These are phyloP conservation scores for Suillus lakei DNA, from an alignment of 768 basidiomycete species.

Conservation along the genomic window DNA sequence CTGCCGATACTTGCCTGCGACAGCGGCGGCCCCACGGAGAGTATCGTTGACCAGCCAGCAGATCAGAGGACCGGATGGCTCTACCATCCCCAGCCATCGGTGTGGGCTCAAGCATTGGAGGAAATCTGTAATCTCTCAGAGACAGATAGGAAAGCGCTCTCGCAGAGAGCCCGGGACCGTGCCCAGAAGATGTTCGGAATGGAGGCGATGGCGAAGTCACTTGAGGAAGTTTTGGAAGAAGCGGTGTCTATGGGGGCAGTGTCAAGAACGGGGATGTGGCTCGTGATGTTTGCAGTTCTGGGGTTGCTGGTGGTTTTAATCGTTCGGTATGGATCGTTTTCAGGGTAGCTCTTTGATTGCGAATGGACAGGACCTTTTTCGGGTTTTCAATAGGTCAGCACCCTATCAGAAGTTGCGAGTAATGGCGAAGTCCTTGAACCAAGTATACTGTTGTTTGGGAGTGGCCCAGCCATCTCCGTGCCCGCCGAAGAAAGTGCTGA, in stretches of 20 bases:
- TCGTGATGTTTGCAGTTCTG: constrained; percentile 18
- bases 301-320: constrained; percentile 30
- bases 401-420: constrained; percentile 24
- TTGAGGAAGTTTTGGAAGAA: constrained; percentile 60
- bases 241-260: constrained; percentile 61
- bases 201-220: constrained; percentile 67
- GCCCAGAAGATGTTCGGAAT: constrained; percentile 75
- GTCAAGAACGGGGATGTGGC: constrained; percentile 4
- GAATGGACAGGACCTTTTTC: background rate
- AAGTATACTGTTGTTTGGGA: constrained; percentile 74
- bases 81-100: constrained; percentile 56
- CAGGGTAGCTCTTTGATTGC: constrained; percentile 5
- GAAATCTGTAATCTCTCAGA: constrained; percentile 56
- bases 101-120: constrained; percentile 73
- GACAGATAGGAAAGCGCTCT: constrained; percentile 51
- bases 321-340: constrained; percentile 24
- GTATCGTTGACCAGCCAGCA: constrained; percentile 52
- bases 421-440: constrained; percentile 75
- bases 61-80: constrained; percentile 79
- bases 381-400: background rate
- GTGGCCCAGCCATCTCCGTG: constrained; percentile 69
- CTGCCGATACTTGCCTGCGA: constrained; percentile 88
- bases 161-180: constrained; percentile 58
- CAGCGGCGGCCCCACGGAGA: constrained; percentile 91
- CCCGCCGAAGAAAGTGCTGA: constrained; percentile 85